A percentile compares a stretch with the other conserved stretches of the same genome.
Evolutionary conservation across 257 asterid species (phyloP).

Genomic region (Craterostigma plantagineum): DNA sequence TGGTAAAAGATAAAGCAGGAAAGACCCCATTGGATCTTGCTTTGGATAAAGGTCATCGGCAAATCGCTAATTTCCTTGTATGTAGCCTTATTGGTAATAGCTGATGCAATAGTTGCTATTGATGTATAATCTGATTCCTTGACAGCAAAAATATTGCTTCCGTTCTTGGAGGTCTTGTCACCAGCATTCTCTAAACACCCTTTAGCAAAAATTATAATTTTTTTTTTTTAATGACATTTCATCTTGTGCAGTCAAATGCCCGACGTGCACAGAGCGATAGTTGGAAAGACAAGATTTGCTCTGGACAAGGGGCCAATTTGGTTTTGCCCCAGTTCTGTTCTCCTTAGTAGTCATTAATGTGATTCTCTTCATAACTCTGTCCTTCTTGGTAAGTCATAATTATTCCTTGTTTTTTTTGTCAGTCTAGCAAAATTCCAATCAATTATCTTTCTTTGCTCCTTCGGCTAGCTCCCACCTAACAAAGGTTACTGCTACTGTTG

Average conservation of each 20-base stretch:
- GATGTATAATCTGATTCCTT: not conserved
- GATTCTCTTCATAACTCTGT: constrained; percentile 65
- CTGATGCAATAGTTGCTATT: constrained; percentile 3
- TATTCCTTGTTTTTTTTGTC: constrained; percentile 7
- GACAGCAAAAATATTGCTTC: not conserved
- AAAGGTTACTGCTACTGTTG: constrained; percentile 78
- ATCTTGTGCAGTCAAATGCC: constrained; percentile 61
- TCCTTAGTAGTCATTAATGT: constrained; percentile 30
- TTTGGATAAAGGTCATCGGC: constrained; percentile 91
- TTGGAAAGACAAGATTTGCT: constrained; percentile 36
- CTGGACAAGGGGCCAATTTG: constrained; percentile 42
- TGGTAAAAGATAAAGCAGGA: constrained; percentile 61
- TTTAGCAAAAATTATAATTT: too few species aligned
- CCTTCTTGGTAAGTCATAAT: constrained; percentile 47
- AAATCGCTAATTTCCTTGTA: constrained; percentile 79
- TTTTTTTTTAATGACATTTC: not conserved
- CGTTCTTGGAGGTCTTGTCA: not conserved
- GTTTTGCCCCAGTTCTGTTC: constrained; percentile 79
- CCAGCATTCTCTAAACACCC: too few species aligned
- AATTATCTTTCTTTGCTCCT: constrained; percentile 16
- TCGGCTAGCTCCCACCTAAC: constrained; percentile 61
- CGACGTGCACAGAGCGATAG: constrained; percentile 25
- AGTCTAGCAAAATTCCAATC: constrained; percentile 8
- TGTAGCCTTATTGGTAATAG: constrained; percentile 34
- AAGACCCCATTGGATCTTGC: constrained; percentile 84